Evolutionary conservation across 192 early-diverging fungal species (phyloP).

Genomic region (Podochytrium sp.): DNA sequence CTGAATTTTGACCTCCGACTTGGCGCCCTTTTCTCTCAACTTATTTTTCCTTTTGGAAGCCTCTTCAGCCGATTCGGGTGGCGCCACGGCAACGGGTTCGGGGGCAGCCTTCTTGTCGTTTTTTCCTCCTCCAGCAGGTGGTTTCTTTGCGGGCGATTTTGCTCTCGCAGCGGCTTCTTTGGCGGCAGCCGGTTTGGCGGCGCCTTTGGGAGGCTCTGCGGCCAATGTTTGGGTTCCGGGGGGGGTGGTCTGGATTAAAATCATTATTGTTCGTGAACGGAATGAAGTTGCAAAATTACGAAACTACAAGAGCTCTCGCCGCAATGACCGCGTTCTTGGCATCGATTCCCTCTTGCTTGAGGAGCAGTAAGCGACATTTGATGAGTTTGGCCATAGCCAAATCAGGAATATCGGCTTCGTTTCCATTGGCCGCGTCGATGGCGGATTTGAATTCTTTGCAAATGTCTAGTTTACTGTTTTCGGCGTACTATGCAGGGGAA

Average conservation of each 20-base stretch:
- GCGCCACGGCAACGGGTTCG: conserved; percentile 36
- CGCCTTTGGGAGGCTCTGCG: too few species aligned
- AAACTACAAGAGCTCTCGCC: not conserved
- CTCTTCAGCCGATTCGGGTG: conserved; percentile 39
- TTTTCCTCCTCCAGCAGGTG: not conserved
- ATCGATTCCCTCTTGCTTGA: conserved; percentile 59
- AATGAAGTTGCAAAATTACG: not conserved
- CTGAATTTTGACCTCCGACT: conserved; percentile 40
- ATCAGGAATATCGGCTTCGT: conserved; percentile 46
- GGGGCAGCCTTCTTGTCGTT: conserved; percentile 21
- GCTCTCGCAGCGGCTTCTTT: not conserved
- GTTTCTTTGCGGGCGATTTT: conserved; percentile 6
- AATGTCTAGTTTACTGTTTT: conserved; percentile 48
- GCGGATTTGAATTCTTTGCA: conserved; percentile 52
- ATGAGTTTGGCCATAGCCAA: conserved; percentile 43
- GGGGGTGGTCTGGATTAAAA: not conserved
- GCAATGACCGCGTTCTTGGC: conserved; percentile 39
- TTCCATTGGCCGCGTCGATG: conserved; percentile 36
- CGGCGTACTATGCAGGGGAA: conserved; percentile 30
- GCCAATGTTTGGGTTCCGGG: too few species aligned
- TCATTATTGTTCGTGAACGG: too few species aligned
- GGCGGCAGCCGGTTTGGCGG: too few species aligned
- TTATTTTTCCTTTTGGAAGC: conserved; percentile 52
- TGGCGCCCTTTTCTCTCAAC: conserved; percentile 46
- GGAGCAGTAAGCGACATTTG: conserved; percentile 41